Evolutionary conservation across 306 rosid genomes (phyloP).

Genomic region (Myrica gale): DNA sequence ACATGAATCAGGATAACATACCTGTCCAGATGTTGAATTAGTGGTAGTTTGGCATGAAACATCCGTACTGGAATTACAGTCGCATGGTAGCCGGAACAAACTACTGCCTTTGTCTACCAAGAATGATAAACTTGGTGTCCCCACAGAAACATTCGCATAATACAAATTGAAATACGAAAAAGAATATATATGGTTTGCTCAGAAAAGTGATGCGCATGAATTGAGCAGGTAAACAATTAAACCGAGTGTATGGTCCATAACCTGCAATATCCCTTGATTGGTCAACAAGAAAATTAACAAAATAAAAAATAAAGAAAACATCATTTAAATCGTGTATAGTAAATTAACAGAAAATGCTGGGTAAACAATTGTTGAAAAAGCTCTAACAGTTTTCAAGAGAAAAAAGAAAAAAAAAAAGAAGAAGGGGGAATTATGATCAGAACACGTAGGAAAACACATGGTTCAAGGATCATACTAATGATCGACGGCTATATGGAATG

Average conservation of each 20-base stretch:
- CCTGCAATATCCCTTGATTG: not conserved
- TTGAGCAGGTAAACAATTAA: too few species aligned
- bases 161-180: conserved; percentile 59
- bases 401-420: not conserved
- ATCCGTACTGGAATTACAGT: too few species aligned
- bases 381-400: too few species aligned
- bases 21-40: too few species aligned
- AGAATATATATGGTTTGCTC: not conserved
- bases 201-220: not conserved
- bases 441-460: not conserved
- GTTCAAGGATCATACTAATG: conserved; percentile 54
- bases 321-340: too few species aligned
- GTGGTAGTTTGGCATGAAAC: too few species aligned
- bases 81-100: too few species aligned
- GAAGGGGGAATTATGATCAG: not conserved
- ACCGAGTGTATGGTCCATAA: not conserved
- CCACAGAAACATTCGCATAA: conserved; percentile 77
- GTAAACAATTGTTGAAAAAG: too few species aligned
- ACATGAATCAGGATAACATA: too few species aligned
- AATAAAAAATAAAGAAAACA: too few species aligned
- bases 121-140: conserved; percentile 35
- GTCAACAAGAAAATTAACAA: not conserved
- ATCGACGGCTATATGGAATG: not conserved
- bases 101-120: too few species aligned
- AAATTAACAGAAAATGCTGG: not conserved